These are phyloP conservation scores for Hansenula sp. DNA, from an alignment of 1,139 yeast species.

Conservation along the genomic window DNA sequence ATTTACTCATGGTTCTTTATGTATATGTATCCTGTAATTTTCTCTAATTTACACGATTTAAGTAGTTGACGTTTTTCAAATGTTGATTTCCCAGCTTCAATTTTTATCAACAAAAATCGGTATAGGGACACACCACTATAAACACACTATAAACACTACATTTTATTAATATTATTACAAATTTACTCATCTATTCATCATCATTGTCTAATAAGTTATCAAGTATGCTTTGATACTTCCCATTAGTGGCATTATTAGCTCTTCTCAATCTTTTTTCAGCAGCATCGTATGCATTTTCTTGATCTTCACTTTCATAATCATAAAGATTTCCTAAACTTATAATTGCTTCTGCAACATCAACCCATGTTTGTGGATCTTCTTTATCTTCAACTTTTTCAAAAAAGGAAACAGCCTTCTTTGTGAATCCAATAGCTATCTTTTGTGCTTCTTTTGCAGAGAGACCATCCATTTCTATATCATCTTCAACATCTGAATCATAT, in stretches of 20 bases:
- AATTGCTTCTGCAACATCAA: constrained; percentile 76
- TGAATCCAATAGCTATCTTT: constrained; percentile 42
- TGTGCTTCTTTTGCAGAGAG: constrained; percentile 39
- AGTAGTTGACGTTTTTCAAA: not conserved
- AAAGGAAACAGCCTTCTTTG: constrained; percentile 52
- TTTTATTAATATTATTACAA: not conserved
- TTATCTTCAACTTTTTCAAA: constrained; percentile 58
- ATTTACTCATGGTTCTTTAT: constrained; percentile 40
- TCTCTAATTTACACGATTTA: no score
- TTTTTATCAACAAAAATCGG: not conserved
- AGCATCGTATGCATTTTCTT: constrained; percentile 54
- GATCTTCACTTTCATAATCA: constrained; percentile 60
- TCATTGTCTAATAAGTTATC: constrained; percentile 25
- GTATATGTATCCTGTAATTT: no score
- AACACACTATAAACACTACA: not conserved
- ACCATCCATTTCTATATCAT: constrained; percentile 30
- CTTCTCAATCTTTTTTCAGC: constrained; percentile 62
- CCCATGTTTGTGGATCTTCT: constrained; percentile 80
- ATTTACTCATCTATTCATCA: not conserved
- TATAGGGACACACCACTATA: not conserved
- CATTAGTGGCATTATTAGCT: constrained; percentile 76
- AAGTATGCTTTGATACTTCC: constrained; percentile 60
- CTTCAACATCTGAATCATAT: constrained; percentile 52
- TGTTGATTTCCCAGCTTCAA: no score
- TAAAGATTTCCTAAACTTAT: constrained; percentile 73